Conservation (phyloP, 1,284 basidiomycete genomes). For the Ustilago shanxiensis region DNA sequence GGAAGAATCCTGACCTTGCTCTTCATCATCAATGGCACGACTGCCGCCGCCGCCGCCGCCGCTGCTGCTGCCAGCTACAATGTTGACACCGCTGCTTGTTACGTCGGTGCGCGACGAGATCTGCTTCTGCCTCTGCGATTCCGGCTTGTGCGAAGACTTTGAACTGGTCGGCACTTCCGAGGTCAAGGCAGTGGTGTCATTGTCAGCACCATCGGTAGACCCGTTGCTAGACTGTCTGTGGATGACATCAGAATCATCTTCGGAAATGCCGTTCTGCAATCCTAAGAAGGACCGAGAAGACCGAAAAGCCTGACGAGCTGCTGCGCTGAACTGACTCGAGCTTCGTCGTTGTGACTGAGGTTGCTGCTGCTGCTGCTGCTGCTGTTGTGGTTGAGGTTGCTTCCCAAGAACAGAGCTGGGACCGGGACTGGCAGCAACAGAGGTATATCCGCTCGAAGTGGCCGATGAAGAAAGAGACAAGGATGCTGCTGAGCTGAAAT, state of each 20-base stretch:
- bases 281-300: slow-evolving; percentile 37
- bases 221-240: neutral
- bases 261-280: slow-evolving; percentile 14
- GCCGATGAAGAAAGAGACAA: slow-evolving; percentile 8
- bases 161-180: neutral
- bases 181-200: neutral
- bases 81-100: neutral
- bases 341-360: slow-evolving; percentile 13
- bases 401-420: neutral
- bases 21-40: neutral
- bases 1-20: neutral
- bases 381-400: neutral
- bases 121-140: neutral
- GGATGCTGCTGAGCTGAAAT: slow-evolving; percentile 19
- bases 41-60: too few relatives aligned
- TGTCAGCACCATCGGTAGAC: slow-evolving; percentile 1
- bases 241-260: slow-evolving; percentile 12
- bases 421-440: slow-evolving; percentile 16
- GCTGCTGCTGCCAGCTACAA: neutral
- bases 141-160: neutral
- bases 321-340: slow-evolving; percentile 30
- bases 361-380: slow-evolving; percentile 10
- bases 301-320: slow-evolving; percentile 26
- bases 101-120: neutral
- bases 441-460: slow-evolving; percentile 5